Percentiles rank a stretch among this genome's conserved stretches.
Evolutionary conservation across 225 moss, liverwort and hornwort species (phyloP).

Genomic region (Marchantia polymorpha): DNA sequence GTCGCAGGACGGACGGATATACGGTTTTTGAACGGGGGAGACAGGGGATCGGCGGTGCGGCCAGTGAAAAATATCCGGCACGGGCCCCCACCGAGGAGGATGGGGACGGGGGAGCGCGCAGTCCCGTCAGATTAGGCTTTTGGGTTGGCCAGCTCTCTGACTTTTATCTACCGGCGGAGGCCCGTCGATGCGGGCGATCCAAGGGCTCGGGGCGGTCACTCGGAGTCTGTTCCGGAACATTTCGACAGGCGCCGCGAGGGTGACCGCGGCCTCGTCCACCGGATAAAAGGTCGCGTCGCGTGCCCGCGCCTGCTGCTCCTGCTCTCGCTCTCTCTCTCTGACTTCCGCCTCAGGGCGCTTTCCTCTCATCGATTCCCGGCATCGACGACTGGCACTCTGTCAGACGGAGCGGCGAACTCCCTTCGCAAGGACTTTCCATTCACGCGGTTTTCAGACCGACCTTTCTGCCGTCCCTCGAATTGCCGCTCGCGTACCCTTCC

Average conservation of each 20-base stretch:
- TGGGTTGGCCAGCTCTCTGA: background rate
- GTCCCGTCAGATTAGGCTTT: constrained; percentile 9
- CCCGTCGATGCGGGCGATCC: background rate
- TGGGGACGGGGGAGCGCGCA: background rate
- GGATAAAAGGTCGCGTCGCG: background rate
- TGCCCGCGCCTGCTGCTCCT: background rate
- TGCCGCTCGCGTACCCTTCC: background rate
- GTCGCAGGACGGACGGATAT: background rate
- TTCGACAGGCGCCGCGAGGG: background rate
- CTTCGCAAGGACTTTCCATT: background rate
- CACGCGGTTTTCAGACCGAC: background rate
- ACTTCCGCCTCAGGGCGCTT: background rate
- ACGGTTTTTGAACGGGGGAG: background rate
- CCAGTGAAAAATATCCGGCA: background rate
- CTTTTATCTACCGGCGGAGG: background rate
- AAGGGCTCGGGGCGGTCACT: background rate
- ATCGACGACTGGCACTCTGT: background rate
- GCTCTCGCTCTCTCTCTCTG: no score
- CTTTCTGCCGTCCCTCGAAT: background rate
- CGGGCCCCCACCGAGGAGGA: background rate
- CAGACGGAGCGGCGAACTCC: background rate
- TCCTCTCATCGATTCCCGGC: background rate
- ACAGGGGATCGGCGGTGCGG: background rate
- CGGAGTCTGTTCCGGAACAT: background rate
- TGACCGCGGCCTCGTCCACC: background rate